These are phyloP conservation scores for Neckera pumila DNA, from an alignment of 225 moss, liverwort and hornwort genomes.

Conservation along the genomic window DNA sequence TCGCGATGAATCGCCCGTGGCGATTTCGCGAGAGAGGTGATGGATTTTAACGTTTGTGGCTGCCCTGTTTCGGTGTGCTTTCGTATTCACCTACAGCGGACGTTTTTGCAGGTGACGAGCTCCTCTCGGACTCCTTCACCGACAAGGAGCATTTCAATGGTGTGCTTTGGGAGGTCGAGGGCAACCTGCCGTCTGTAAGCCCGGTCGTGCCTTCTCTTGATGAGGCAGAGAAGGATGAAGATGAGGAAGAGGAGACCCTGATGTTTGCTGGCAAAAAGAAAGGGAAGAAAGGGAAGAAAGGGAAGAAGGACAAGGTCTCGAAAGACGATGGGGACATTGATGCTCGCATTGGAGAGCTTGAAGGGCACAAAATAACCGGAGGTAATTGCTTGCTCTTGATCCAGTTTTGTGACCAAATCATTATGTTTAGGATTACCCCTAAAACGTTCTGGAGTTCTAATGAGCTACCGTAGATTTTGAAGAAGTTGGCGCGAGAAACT, in stretches of 20 bases:
- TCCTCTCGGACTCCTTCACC: too few species aligned
- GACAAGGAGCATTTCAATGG: too few species aligned
- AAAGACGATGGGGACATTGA: slow-evolving; percentile 48
- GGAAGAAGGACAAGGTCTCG: slow-evolving; percentile 61
- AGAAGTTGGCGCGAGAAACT: not conserved
- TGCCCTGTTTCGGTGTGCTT: too few species aligned
- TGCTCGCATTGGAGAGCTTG: slow-evolving; percentile 32
- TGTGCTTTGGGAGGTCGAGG: too few species aligned
- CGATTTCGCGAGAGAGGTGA: too few species aligned
- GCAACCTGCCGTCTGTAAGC: slow-evolving; percentile 1
- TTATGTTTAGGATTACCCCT: not conserved
- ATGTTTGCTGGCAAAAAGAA: slow-evolving; percentile 88
- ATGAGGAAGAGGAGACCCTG: slow-evolving; percentile 25
- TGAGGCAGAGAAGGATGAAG: slow-evolving; percentile 27
- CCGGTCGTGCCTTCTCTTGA: not conserved
- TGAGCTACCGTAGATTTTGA: not conserved
- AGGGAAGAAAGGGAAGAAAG: slow-evolving; percentile 83
- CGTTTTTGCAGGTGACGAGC: too few species aligned
- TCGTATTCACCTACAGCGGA: too few species aligned
- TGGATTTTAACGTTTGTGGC: too few species aligned
- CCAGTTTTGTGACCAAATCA: not conserved
- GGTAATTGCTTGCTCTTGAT: slow-evolving; percentile 10
- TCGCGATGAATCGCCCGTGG: too few species aligned
- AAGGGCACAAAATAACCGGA: slow-evolving; percentile 15
- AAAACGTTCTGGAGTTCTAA: not conserved